Evolutionary conservation across 2,329 filamentous ascomycete genomes (phyloP).

Genomic region (Calonectria naviculata): DNA sequence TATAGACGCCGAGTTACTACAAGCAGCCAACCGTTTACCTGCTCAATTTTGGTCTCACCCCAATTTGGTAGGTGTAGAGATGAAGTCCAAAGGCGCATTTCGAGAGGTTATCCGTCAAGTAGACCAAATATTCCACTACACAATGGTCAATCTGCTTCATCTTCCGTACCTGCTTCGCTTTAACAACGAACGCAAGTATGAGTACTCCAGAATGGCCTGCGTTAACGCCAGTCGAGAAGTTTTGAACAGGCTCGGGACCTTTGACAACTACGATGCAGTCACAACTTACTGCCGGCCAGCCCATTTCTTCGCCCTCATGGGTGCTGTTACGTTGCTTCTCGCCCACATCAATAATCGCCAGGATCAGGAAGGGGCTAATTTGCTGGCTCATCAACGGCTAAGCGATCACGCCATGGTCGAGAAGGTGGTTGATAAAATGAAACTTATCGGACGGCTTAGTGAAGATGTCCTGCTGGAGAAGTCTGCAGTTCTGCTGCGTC

Average conservation of each 20-base stretch:
- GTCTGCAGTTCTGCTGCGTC: background rate
- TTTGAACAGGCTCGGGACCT: background rate
- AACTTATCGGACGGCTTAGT: background rate
- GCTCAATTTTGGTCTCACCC: background rate
- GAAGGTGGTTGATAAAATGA: constrained; percentile 10
- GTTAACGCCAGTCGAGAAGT: constrained; percentile 19
- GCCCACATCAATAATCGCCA: constrained; percentile 10
- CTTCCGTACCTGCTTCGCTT: background rate
- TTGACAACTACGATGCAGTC: constrained; percentile 6
- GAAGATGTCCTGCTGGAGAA: background rate
- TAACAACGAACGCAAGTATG: background rate
- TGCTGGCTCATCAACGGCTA: constrained; percentile 11
- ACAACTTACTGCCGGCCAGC: constrained; percentile 4
- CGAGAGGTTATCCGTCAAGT: background rate
- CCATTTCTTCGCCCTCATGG: constrained; percentile 21
- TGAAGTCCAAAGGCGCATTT: background rate
- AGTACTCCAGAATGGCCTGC: constrained; percentile 9
- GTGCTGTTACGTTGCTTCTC: constrained; percentile 10
- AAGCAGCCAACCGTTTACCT: background rate
- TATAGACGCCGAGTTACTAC: background rate
- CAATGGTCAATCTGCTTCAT: constrained; percentile 11
- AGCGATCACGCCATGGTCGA: constrained; percentile 18
- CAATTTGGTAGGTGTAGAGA: background rate
- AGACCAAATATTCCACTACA: constrained; percentile 4
- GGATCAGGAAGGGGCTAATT: background rate